Evolutionary conservation across 345 rosid species (phyloP).

Genomic region (Corchorus capsularis): DNA sequence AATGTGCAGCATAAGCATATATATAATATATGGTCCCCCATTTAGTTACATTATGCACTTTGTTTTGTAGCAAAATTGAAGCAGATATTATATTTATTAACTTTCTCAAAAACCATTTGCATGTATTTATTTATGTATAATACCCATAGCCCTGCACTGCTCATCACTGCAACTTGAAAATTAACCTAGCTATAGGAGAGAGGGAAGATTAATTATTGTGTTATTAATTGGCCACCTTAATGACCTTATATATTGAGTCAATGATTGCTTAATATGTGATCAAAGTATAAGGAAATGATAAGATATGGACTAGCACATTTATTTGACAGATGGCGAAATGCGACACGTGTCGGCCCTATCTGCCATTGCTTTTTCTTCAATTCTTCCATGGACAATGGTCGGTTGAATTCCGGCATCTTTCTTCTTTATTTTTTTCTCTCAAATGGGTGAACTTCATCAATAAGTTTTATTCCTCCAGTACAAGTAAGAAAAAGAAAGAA

Average conservation of each 20-base stretch:
- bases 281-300: conserved; percentile 32
- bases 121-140: too few relatives aligned
- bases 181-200: background rate
- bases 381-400: conserved; percentile 47
- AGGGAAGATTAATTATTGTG: conserved; percentile 10
- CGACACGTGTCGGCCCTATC: conserved; percentile 38
- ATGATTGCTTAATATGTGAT: conserved; percentile 37
- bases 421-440: conserved; percentile 21
- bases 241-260: conserved; percentile 17
- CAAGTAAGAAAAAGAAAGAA: background rate
- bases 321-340: conserved; percentile 28
- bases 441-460: conserved; percentile 27
- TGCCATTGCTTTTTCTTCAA: conserved; percentile 53
- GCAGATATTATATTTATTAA: background rate
- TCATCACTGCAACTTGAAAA: background rate
- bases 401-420: conserved; percentile 56
- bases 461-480: conserved; percentile 19
- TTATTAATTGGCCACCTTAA: background rate
- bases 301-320: conserved; percentile 34
- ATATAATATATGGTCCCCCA: conserved; percentile 33
- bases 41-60: conserved; percentile 1
- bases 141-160: background rate
- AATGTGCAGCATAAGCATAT: conserved; percentile 14
- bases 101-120: background rate
- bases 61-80: background rate